Evolutionary conservation across 768 basidiomycete genomes (phyloP).

Genomic region (Mycena galericulata): DNA sequence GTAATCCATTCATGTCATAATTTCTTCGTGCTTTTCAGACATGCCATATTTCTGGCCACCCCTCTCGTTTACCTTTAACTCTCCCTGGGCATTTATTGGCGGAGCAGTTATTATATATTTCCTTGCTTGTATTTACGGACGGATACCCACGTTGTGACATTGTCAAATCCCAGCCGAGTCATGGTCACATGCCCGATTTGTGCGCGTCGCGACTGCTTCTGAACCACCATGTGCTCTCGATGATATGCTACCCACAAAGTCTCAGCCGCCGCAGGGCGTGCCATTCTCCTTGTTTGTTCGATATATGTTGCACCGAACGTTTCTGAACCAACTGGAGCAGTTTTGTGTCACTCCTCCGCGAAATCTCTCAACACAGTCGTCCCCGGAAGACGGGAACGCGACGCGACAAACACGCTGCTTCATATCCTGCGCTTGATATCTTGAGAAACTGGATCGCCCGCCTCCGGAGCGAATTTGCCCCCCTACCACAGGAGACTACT

Average conservation of each 20-base stretch:
- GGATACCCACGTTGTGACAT: neutral
- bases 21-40: slow-evolving; percentile 20
- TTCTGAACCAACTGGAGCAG: slow-evolving; percentile 42
- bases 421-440: slow-evolving; percentile 54
- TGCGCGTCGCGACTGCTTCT: neutral
- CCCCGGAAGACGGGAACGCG: slow-evolving; percentile 43
- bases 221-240: neutral
- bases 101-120: slow-evolving; percentile 20
- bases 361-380: slow-evolving; percentile 51
- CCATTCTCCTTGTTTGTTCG: slow-evolving; percentile 60
- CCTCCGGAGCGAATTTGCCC: slow-evolving; percentile 56
- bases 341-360: slow-evolving; percentile 62
- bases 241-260: neutral
- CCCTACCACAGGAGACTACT: slow-evolving; percentile 66
- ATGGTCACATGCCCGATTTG: slow-evolving; percentile 17
- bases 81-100: slow-evolving; percentile 22
- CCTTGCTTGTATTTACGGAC: slow-evolving; percentile 26
- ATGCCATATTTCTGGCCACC: slow-evolving; percentile 18
- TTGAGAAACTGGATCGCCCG: slow-evolving; percentile 58
- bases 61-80: slow-evolving; percentile 29
- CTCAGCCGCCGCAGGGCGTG: slow-evolving; percentile 34
- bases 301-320: neutral
- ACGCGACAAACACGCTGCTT: slow-evolving; percentile 32
- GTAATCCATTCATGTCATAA: slow-evolving; percentile 25
- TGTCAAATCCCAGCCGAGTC: neutral